phyloP scores from a whole-genome alignment of 148 eudicot genomes.

The Fagopyrum homotropicum region DNA sequence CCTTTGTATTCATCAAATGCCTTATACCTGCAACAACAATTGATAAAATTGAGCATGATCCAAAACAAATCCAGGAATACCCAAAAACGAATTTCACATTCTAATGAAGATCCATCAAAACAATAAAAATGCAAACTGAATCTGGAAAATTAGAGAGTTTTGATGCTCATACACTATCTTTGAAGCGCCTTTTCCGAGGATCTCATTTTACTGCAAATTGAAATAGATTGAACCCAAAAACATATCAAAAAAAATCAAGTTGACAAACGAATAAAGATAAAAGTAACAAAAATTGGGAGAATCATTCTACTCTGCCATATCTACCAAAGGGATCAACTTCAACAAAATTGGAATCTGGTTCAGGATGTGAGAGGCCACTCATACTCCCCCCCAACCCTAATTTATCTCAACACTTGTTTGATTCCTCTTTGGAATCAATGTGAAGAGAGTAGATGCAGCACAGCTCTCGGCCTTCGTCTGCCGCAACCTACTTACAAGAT shows the following conservation, averaged over 20 bases:
- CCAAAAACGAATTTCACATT: neutral
- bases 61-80: neutral
- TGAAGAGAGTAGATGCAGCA: no score
- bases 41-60: no score
- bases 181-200: constrained; percentile 21
- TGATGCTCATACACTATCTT: constrained; percentile 17
- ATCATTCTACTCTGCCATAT: constrained; percentile 48
- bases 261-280: neutral
- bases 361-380: constrained; percentile 32
- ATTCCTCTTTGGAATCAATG: neutral
- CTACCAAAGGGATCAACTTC: constrained; percentile 73
- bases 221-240: neutral
- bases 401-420: no score
- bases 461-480: no score
- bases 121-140: neutral
- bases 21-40: constrained; percentile 18
- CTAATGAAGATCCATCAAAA: neutral
- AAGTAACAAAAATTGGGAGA: neutral
- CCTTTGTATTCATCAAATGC: constrained; percentile 30
- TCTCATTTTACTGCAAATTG: constrained; percentile 15
- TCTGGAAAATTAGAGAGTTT: neutral
- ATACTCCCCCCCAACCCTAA: no score
- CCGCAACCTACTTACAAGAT: no score
- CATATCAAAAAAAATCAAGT: neutral
- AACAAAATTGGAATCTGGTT: constrained; percentile 49